Conservation (phyloP, 805 yeast species). For the Zygotorulaspora chibaensis region DNA sequence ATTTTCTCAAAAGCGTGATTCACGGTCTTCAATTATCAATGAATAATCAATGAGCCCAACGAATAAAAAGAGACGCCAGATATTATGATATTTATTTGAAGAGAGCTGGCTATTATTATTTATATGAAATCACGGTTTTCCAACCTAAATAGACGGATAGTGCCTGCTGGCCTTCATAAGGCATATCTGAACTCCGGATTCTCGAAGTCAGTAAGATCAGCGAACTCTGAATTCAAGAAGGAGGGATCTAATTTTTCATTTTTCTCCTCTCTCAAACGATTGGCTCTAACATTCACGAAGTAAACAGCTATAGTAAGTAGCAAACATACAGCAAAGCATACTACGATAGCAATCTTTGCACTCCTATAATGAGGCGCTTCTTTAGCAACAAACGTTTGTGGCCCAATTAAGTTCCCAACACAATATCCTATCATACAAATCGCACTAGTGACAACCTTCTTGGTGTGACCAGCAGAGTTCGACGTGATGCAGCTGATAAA, state of each 20-base stretch:
- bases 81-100: too few relatives aligned
- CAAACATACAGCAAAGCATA: slow-evolving; percentile 43
- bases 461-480: slow-evolving; percentile 58
- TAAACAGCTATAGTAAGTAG: slow-evolving; percentile 42
- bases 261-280: slow-evolving; percentile 42
- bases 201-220: slow-evolving; percentile 55
- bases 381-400: slow-evolving; percentile 52
- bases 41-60: too few relatives aligned
- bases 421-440: slow-evolving; percentile 53
- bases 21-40: too few relatives aligned
- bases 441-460: slow-evolving; percentile 48
- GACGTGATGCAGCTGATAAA: slow-evolving; percentile 35
- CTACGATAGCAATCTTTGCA: slow-evolving; percentile 53
- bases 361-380: slow-evolving; percentile 50
- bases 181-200: slow-evolving; percentile 53
- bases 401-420: slow-evolving; percentile 54
- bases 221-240: slow-evolving; percentile 39
- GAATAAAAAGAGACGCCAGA: too few relatives aligned
- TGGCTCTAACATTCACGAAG: slow-evolving; percentile 43
- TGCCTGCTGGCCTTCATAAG: slow-evolving; percentile 18
- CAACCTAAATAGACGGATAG: too few relatives aligned
- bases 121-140: too few relatives aligned
- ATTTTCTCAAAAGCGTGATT: too few relatives aligned
- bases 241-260: slow-evolving; percentile 31
- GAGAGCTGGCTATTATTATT: too few relatives aligned